Evolutionary conservation across 768 basidiomycete species (phyloP).

Genomic region (Gymnopilus dilepis): DNA sequence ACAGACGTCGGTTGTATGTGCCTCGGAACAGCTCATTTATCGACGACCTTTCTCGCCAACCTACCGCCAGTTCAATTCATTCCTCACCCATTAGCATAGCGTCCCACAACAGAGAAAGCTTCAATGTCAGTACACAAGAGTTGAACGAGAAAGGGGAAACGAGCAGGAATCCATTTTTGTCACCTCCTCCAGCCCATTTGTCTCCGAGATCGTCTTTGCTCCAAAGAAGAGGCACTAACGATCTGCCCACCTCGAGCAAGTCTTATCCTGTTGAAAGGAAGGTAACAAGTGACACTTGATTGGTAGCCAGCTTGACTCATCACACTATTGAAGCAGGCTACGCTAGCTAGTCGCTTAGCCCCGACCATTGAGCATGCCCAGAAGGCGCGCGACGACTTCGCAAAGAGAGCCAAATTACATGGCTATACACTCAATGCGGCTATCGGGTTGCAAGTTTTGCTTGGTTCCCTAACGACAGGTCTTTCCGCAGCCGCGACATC

Average conservation of each 20-base stretch:
- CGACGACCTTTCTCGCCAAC: not conserved
- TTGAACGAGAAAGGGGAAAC: not conserved
- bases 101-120: not conserved
- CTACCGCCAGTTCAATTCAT: not conserved
- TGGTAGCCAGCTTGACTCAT: not conserved
- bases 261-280: not conserved
- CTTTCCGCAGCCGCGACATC: slow-evolving; percentile 48
- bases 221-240: not conserved
- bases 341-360: slow-evolving; percentile 31
- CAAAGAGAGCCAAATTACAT: slow-evolving; percentile 48
- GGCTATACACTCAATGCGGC: slow-evolving; percentile 50
- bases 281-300: not conserved
- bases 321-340: not conserved
- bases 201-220: not conserved
- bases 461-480: slow-evolving; percentile 73
- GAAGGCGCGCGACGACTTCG: slow-evolving; percentile 50
- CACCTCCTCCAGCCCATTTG: not conserved
- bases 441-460: slow-evolving; percentile 65
- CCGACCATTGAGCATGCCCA: slow-evolving; percentile 57
- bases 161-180: not conserved
- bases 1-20: not conserved
- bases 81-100: not conserved
- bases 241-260: not conserved
- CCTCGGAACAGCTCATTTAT: not conserved
- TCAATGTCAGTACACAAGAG: not conserved